A percentile compares a stretch with the other conserved stretches of the same genome.
Evolutionary conservation across 176 grass and related monocot genomes (phyloP).

Genomic region (Eleusine coracana): DNA sequence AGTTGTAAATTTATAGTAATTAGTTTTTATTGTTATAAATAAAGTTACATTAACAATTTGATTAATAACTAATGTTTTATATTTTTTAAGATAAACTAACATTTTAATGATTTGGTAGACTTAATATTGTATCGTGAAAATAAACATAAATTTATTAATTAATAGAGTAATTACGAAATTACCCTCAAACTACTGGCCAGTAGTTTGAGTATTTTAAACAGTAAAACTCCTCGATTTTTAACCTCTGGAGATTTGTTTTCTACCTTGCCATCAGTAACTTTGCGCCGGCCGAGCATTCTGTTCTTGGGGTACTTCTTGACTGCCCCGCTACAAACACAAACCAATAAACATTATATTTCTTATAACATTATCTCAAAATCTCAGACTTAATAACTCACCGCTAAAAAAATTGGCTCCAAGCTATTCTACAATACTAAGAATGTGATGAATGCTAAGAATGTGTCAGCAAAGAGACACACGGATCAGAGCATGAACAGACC

Average conservation of each 20-base stretch:
- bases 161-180: too few relatives aligned
- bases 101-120: too few relatives aligned
- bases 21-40: too few relatives aligned
- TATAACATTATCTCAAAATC: constrained; percentile 9
- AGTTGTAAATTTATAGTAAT: too few relatives aligned
- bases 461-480: not conserved
- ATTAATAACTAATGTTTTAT: too few relatives aligned
- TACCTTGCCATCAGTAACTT: constrained; percentile 77
- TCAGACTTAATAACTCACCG: not conserved
- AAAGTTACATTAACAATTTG: too few relatives aligned
- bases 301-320: constrained; percentile 73
- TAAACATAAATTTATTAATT: too few relatives aligned
- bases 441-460: not conserved
- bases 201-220: too few relatives aligned
- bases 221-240: too few relatives aligned
- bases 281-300: constrained; percentile 78
- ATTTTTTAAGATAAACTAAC: too few relatives aligned
- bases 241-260: not conserved
- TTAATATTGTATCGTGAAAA: too few relatives aligned
- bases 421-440: not conserved
- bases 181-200: too few relatives aligned
- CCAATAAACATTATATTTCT: not conserved
- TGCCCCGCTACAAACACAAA: constrained; percentile 51
- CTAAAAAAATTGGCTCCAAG: not conserved
- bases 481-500: constrained; percentile 33